Percentiles rank a stretch among this genome's conserved stretches.
Conservation (phyloP, 768 basidiomycete species). For the Boletus vinaceobasis region DNA sequence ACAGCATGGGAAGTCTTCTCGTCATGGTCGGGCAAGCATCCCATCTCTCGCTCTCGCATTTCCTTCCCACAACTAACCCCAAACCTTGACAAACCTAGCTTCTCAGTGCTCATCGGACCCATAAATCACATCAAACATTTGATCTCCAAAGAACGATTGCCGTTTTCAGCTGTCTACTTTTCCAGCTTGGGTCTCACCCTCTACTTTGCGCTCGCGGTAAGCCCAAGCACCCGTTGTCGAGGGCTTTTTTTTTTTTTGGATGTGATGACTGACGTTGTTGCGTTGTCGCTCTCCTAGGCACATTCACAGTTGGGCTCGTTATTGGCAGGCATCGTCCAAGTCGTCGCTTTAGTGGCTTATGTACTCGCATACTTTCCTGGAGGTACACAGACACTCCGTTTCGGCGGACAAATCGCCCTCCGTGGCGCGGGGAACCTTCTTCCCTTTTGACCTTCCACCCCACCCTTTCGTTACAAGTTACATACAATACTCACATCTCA, state of each 20-base stretch:
- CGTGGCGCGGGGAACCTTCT: conserved; percentile 82
- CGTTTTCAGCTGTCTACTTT: conserved; percentile 83
- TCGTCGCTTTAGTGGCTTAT: conserved; percentile 83
- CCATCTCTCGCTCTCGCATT: not conserved
- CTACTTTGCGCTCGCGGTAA: conserved; percentile 86
- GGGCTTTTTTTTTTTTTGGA: not conserved
- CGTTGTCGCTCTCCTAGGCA: conserved; percentile 41
- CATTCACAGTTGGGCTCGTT: conserved; percentile 87
- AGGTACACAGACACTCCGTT: conserved; percentile 72
- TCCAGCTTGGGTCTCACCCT: conserved; percentile 80
- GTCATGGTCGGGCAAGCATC: conserved; percentile 89
- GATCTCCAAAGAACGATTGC: conserved; percentile 74
- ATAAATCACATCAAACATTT: conserved; percentile 90
- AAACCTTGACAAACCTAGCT: conserved; percentile 40
- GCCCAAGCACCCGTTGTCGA: not conserved
- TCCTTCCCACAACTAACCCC: not conserved
- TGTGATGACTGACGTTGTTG: not conserved
- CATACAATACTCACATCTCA: not conserved
- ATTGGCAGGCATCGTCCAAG: conserved; percentile 78
- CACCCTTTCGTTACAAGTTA: not conserved
- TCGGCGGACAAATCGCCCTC: conserved; percentile 77
- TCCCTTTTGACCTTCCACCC: conserved; percentile 51
- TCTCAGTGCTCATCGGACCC: conserved; percentile 85
- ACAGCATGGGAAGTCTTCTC: conserved; percentile 82
- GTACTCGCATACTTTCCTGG: conserved; percentile 96